Base-by-base conservation (phyloP, 345 rosid species). In the Schrenkiella parvula region DNA sequence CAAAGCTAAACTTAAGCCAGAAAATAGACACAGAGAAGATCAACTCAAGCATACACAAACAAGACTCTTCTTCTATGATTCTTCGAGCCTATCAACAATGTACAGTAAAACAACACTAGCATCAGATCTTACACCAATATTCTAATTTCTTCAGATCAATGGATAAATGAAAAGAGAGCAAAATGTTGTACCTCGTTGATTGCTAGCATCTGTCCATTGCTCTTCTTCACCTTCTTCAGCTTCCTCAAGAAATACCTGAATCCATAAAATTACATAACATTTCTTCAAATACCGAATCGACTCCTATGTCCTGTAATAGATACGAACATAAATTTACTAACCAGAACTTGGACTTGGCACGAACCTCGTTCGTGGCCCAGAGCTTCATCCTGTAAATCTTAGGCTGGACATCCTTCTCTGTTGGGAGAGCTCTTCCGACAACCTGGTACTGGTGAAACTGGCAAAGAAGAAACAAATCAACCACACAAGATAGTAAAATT, bases 391-490 rank as follows among this genome's bases (percentile, higher is more conserved):
- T 52, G 61, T 82, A 86, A 43, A 82, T 84, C 80, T 83, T 82
- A 1, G 87, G 89, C 0, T 81, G 87, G 70, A 64, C 79, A 52
- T 83, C 85, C 3, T 58, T 31, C 66, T 80, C 85, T 0, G 85
- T 78, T 10, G 89, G 89, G 17, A 81, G 73, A 15, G 82, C 87
- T 72, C 87, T 78, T 8, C 85, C 89, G 6, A 83, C 89, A 35
- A 85, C 87, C 68, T 85, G 89, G 74, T 85, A 83, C 66, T 85
- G 85, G 56, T 83, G 89, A 69, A 82, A 82, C 85, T 85, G 84
- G 4, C 5, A 78, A 59, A 56, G 0, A 22, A 37, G 2, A 63
- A 14, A 41, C 32, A 38, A 56, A 41, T 17, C n/a, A n/a, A n/a
- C n/a, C 63, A 46, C 41, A 39, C 18, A 31, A 6, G n/a, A n/a